Evolutionary conservation across 352 stramenopile species (phyloP).

Genomic region (Phytophthora sp.): DNA sequence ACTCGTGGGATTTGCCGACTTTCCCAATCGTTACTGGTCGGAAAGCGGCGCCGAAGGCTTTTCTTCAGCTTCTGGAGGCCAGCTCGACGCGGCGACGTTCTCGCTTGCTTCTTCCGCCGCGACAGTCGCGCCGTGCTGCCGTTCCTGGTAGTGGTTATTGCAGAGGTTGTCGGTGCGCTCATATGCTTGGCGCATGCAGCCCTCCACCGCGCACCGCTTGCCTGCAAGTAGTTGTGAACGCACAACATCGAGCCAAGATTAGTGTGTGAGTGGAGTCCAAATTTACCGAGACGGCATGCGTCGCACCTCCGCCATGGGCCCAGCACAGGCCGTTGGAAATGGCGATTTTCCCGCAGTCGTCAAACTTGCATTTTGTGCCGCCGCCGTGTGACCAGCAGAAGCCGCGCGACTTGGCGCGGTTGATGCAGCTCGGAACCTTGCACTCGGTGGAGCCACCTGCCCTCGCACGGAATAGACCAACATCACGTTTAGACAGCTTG

Average conservation of each 20-base stretch:
- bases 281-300: background rate
- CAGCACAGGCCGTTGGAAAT: slow-evolving; percentile 82
- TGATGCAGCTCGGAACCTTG: slow-evolving; percentile 72
- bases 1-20: slow-evolving; percentile 17
- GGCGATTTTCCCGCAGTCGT: slow-evolving; percentile 78
- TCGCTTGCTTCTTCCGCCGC: background rate
- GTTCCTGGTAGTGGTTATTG: slow-evolving; percentile 64
- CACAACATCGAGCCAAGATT: background rate
- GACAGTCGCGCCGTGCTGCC: slow-evolving; percentile 16
- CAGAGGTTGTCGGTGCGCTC: slow-evolving; percentile 79
- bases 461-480: background rate
- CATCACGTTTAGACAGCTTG: background rate
- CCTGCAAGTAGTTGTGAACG: slow-evolving; percentile 18
- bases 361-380: slow-evolving; percentile 78
- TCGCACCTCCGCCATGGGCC: slow-evolving; percentile 74
- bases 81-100: slow-evolving; percentile 1
- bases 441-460: slow-evolving; percentile 73
- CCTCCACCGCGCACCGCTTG: slow-evolving; percentile 60
- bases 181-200: slow-evolving; percentile 71
- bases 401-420: slow-evolving; percentile 85
- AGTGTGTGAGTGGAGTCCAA: background rate
- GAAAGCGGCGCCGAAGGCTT: slow-evolving; percentile 18
- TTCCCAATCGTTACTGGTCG: slow-evolving; percentile 16
- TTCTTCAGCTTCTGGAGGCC: slow-evolving; percentile 27
- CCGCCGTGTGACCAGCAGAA: slow-evolving; percentile 89